Evolutionary conservation across 176 grass and related monocot species (phyloP), one percentile per base, ranked within the genome.

Genomic region (Puccinellia tenuiflora): DNA sequence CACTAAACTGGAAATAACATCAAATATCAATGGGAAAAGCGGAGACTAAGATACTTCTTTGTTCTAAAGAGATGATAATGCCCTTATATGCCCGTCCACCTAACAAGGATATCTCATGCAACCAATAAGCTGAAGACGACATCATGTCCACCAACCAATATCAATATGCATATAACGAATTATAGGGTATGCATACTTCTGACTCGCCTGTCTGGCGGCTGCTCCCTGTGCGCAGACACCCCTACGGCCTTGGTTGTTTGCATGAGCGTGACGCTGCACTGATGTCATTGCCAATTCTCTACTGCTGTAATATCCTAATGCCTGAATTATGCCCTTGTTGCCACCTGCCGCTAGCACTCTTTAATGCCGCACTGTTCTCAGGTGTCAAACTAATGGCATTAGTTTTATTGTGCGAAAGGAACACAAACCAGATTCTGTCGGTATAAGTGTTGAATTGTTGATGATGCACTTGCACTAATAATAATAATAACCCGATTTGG

Each of bases 241-340:
- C n/a, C 18, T 34, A 75, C 5, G 20, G 46, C 31, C 28, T 21
- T 75, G 47, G 28, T 33, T 75, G 29, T 51, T 18, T 75, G 26
- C 18, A n/a, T n/a, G 28, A 34, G 48, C 18, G 34, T 29, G 30
- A 52, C 48, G 14, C 26, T 12, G 18, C n/a, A 35, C 14, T 54
- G 50, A 77, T 80, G 72, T n/a, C 14, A 37, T n/a, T 71, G 71
- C 43, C 87, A 77, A 12, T 39, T 68, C 67, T 75, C 15, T 45
- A 25, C 38, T 37, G n/a, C n/a, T 33, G 68, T 64, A 81, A 78
- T 75, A 48, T 81, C 12, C n/a, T 63, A 61, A 35, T 51, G 56
- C 29, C 45, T 81, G 51, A 71, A 62, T 28, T 28, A 35, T 73
- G 45, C 17, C 26, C 40, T 73, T 86, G 28, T 63, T 57, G 26